Evolutionary conservation across 2,329 filamentous ascomycete species (phyloP).

Genomic region (Talaromyces sp.): DNA sequence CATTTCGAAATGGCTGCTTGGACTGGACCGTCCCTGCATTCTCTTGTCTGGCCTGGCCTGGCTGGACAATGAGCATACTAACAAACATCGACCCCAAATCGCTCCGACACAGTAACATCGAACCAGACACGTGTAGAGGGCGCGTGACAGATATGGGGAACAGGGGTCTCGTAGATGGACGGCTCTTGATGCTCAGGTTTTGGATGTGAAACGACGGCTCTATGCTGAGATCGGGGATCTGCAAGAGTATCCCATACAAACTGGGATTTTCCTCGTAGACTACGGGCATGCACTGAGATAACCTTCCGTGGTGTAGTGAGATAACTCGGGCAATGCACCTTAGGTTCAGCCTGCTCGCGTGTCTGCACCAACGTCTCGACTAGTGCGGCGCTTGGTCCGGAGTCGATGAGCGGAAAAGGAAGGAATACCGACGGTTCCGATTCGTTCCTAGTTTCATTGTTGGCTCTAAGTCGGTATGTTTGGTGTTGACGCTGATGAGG

Average conservation of each 20-base stretch:
- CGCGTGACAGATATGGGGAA: constrained; percentile 9
- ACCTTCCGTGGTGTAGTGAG: background rate
- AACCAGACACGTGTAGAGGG: background rate
- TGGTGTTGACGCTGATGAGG: too few relatives aligned
- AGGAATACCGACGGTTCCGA: background rate
- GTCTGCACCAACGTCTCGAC: background rate
- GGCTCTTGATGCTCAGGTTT: background rate
- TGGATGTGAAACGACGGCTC: constrained; percentile 10
- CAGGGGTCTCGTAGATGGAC: background rate
- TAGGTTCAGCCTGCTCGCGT: constrained; percentile 1
- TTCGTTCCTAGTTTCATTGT: background rate
- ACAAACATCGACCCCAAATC: background rate
- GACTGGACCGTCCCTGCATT: background rate
- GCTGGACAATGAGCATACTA: background rate
- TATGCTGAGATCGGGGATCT: constrained; percentile 4
- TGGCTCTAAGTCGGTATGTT: too few relatives aligned
- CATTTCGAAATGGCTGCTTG: background rate
- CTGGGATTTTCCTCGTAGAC: background rate
- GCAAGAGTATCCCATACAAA: background rate
- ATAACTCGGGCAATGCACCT: background rate
- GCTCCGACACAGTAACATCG: background rate
- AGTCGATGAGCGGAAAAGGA: background rate
- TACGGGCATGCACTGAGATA: background rate
- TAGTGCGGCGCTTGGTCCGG: constrained; percentile 2
- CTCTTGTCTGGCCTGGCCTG: background rate